A percentile compares a stretch with the other conserved stretches of the same genome.
Conservation (phyloP, 1,139 yeast species). For the Pichia sp. region DNA sequence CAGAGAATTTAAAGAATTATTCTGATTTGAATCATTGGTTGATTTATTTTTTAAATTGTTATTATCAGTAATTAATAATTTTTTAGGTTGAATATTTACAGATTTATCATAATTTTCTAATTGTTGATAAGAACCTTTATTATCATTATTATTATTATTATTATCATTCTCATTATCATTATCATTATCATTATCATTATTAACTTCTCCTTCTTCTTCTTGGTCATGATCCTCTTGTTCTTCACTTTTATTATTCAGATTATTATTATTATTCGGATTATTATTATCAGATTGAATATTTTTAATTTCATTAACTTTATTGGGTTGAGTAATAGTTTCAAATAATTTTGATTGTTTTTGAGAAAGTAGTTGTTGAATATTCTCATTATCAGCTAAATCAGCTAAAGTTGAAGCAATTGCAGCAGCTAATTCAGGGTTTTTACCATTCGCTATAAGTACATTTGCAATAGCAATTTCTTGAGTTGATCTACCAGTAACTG, state of each 20-base stretch:
- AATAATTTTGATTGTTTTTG: not conserved
- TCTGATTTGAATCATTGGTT: not conserved
- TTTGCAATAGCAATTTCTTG: constrained; percentile 44
- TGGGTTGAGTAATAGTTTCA: too few relatives aligned
- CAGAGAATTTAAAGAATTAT: constrained; percentile 15
- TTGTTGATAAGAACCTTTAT: too few relatives aligned
- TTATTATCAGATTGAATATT: too few relatives aligned
- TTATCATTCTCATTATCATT: not conserved
- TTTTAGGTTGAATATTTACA: not conserved
- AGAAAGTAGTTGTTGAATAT: constrained; percentile 14
- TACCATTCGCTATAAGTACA: constrained; percentile 43
- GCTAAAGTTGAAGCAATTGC: constrained; percentile 23
- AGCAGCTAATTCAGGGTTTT: constrained; percentile 37
- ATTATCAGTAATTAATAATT: too few relatives aligned
- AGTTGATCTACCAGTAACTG: constrained; percentile 48
- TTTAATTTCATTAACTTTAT: not conserved
- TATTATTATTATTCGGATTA: too few relatives aligned
- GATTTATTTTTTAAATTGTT: not conserved
- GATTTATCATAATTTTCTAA: not conserved
- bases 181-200: too few relatives aligned
- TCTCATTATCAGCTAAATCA: constrained; percentile 18
- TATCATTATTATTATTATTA: too few relatives aligned
- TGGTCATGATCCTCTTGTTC: too few relatives aligned
- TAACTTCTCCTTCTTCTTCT: too few relatives aligned
- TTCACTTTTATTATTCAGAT: too few relatives aligned